Base-by-base conservation (phyloP, 495 filamentous ascomycete species). In the Penicillium steckii region DNA sequence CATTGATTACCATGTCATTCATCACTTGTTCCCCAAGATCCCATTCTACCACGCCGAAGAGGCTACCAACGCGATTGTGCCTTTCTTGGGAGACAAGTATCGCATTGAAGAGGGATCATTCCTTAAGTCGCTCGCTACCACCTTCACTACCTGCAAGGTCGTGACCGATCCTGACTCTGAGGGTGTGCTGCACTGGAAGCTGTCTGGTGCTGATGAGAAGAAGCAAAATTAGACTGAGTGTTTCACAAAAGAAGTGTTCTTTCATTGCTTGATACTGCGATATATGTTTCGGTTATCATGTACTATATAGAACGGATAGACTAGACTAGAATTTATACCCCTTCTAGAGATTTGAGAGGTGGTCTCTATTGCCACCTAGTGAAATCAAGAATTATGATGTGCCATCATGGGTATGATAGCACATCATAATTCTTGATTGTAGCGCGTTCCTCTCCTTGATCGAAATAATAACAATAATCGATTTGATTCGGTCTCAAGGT, bases 1-100 rank as follows among this genome's bases (percentile, higher is more conserved):
- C 67, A 87, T 93, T 69, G 91, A 96, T 73, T 91, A 89, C 42
- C 90, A 95, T 74, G 90, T 96, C 48, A 80, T 93, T 37, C 90
- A 96, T 76, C 90, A 95, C 78, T 87, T 90, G 65, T 83, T 94
- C 60, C 83, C 80, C 66, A 84, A 80, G 57, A 96, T 95, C 50
- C 91, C 90, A 45, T 95, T 95, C 73, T 95, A 96, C 75, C 81
- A 94, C 59, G 90, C 90, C 57, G 90, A 94, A 63, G 89, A 94
- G 73, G 91, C 91, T 33, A 85, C 85, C 48, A 83, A 90, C 52
- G 89, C 89, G 56, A 90, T 96, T 73, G 86, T 86, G 72, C 81
- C 83, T 33, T 78, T 93, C 60, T 90, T 96, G 78, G 90, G 90
- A 58, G 69, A 80, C 45, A 85, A 91, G 74, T 95, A 96, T 73